Conservation (phyloP, 768 basidiomycete genomes). For the Tulasnella sp. region DNA sequence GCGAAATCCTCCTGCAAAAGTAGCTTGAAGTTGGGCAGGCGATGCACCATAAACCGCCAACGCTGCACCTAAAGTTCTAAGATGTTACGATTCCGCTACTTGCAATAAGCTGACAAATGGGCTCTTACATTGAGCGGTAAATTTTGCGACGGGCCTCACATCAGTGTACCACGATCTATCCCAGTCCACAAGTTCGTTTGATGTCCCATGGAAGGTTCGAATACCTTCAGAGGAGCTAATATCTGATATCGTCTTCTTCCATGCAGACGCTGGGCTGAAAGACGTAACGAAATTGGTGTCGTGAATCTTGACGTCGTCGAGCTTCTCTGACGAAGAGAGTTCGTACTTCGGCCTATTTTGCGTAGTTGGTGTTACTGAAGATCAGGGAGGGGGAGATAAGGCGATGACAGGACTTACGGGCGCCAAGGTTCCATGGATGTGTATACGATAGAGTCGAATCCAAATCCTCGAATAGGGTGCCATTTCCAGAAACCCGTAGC, state of each 20-base stretch:
- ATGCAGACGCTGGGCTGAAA: neutral
- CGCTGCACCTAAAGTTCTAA: neutral
- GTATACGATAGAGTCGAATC: neutral
- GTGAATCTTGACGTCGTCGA: neutral
- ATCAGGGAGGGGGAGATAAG: neutral
- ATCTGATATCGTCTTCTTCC: neutral
- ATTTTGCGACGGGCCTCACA: neutral
- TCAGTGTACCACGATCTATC: neutral
- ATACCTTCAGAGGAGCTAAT: neutral
- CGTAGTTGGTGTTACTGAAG: neutral
- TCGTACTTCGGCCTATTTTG: neutral
- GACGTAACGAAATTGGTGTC: neutral
- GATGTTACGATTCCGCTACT: neutral
- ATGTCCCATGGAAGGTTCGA: constrained; percentile 6
- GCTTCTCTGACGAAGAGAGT: neutral
- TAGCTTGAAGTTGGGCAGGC: neutral
- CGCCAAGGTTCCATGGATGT: neutral
- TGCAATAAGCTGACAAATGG: neutral
- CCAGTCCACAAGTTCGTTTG: neutral
- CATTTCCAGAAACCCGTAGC: neutral
- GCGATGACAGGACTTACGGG: neutral
- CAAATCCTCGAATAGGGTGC: neutral
- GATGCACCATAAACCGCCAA: neutral
- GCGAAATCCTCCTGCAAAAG: neutral
- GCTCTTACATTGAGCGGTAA: neutral